Evolutionary conservation across 108 stramenopile species (phyloP), one percentile per base, ranked within the genome.

Genomic region (Skeletonema costatum): DNA sequence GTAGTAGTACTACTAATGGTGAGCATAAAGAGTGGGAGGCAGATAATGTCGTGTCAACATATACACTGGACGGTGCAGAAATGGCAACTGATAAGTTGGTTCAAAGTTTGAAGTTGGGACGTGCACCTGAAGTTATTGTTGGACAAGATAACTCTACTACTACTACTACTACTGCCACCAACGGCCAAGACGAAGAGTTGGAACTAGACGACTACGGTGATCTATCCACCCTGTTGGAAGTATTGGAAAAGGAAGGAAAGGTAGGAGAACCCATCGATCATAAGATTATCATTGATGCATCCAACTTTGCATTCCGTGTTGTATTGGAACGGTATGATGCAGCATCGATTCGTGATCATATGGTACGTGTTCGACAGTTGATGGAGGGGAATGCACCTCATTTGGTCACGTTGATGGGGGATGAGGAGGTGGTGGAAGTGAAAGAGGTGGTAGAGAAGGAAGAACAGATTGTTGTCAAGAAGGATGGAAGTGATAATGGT

Each of bases 191-290:
- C 32, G 31, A 78, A 51, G 69, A 68, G 61, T 17, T 74, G 14
- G 73, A 75, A 1, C 66, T 95, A 30, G 91, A 95, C 64, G 94
- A 95, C 25, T 95, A 82, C 71, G 90, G 90, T 21, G 90, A 92
- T 81, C 78, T 95, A 17, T 68, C 85, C 12, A 5, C 61, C 8
- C 12, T 83, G 14, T 30, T 60, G 0, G 51, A 82, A 3, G 59
- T 89, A 50, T 46, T 88, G 68, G 75, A 68, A 29, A 56, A 51
- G 7, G 71, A 60, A 38, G 64, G 21, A 12, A 61, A 63, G 1
- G 39, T 51, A 16, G 74, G 59, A n/a, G 58, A 44, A 7, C 25
- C 17, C 0, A 3, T 46, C 16, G 48, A 42, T 38, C n/a, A 35
- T 39, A 66, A 59, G 32, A 66, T 29, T 44, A 41, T 53, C 8